Conservation (phyloP, 2,329 filamentous ascomycete species). For the Daldinia sp. region DNA sequence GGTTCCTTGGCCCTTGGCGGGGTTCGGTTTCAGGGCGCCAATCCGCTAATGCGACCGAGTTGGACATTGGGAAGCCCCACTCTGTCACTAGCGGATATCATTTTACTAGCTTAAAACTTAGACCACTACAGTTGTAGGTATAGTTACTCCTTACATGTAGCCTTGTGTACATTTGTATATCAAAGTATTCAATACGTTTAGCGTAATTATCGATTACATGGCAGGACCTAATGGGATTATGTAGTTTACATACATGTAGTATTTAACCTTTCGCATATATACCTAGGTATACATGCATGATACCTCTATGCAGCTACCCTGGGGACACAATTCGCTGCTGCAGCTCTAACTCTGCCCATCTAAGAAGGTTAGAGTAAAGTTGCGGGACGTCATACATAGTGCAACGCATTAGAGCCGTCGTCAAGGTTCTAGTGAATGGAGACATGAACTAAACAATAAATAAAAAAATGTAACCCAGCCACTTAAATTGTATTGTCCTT, state of each 20-base stretch:
- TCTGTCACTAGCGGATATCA: conserved; percentile 6
- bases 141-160: background rate
- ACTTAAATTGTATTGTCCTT: background rate
- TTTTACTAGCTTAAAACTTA: background rate
- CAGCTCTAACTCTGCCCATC: background rate
- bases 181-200: no score
- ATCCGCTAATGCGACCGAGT: conserved; percentile 44
- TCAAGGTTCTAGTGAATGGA: background rate
- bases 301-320: background rate
- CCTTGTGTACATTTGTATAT: background rate
- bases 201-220: no score
- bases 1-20: conserved; percentile 46
- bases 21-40: conserved; percentile 49
- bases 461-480: background rate
- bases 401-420: background rate
- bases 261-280: background rate
- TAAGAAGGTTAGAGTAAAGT: conserved; percentile 5
- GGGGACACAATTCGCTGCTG: background rate
- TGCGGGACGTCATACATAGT: conserved; percentile 9
- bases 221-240: no score
- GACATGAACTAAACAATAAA: background rate
- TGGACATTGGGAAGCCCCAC: conserved; percentile 26
- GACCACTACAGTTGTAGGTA: background rate
- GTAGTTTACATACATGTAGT: no score
- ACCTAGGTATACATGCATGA: background rate